These are phyloP conservation scores for Pichia manshurica DNA, from an alignment of 805 yeast genomes.

Conservation along the genomic window DNA sequence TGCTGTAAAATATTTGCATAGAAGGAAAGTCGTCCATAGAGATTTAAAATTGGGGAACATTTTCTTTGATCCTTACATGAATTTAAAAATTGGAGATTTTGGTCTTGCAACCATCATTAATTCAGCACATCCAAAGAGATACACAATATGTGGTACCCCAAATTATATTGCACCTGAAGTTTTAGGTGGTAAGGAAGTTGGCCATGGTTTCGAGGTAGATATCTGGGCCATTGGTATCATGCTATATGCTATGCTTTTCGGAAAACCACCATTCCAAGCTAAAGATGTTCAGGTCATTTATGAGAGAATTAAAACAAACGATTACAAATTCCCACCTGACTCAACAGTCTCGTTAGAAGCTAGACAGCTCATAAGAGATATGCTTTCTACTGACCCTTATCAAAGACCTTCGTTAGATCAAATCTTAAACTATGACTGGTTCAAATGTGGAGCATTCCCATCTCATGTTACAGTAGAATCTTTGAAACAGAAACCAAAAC, in stretches of 20 bases:
- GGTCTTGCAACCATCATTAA: constrained; percentile 96
- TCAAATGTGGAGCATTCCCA: constrained; percentile 76
- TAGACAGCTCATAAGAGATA: constrained; percentile 58
- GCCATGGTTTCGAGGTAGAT: constrained; percentile 93
- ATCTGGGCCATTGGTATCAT: constrained; percentile 97
- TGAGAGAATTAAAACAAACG: constrained; percentile 81
- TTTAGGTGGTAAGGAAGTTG: constrained; percentile 76
- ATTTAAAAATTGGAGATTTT: constrained; percentile 93
- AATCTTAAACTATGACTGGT: constrained; percentile 80
- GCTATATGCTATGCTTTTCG: constrained; percentile 86
- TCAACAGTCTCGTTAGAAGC: constrained; percentile 62
- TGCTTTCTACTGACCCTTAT: constrained; percentile 72
- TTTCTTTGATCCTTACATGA: constrained; percentile 90
- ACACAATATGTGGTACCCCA: constrained; percentile 97
- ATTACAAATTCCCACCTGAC: constrained; percentile 68
- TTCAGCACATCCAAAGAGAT: constrained; percentile 61
- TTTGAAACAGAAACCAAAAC: constrained; percentile 57
- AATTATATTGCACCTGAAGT: constrained; percentile 99
- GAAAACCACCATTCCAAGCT: constrained; percentile 97
- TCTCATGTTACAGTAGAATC: constrained; percentile 56
- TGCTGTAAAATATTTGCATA: constrained; percentile 88
- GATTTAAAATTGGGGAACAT: constrained; percentile 95
- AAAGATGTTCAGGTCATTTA: constrained; percentile 89
- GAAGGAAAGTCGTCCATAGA: constrained; percentile 88
- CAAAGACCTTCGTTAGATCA: constrained; percentile 77